A percentile compares a stretch with the other conserved stretches of the same genome.
These are phyloP conservation scores for Jaminaea rosea DNA, from an alignment of 1,284 basidiomycete genomes.

Conservation along the genomic window DNA sequence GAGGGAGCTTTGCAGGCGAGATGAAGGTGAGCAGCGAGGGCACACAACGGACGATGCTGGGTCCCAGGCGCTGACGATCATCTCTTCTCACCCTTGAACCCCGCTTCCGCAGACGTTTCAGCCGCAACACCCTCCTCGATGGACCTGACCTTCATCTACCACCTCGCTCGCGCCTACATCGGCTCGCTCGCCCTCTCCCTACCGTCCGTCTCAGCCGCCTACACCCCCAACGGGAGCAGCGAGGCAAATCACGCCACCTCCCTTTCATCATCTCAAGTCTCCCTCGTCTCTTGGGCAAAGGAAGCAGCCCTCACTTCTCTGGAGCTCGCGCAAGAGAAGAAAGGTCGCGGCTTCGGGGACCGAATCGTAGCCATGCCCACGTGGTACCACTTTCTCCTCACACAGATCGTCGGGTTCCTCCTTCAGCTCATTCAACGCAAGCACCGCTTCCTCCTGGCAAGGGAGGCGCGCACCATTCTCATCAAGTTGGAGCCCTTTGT, in stretches of 20 bases:
- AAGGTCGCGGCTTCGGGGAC: constrained; percentile 24
- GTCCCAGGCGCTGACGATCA: neutral
- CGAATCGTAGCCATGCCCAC: constrained; percentile 26
- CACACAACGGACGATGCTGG: neutral
- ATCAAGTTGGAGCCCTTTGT: constrained; percentile 11
- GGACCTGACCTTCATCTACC: constrained; percentile 9
- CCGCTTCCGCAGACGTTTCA: constrained; percentile 7
- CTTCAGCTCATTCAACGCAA: constrained; percentile 19
- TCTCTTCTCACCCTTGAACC: too few relatives aligned
- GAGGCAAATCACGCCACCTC: neutral
- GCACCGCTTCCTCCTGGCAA: constrained; percentile 21
- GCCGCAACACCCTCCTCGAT: constrained; percentile 7
- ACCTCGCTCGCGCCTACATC: constrained; percentile 8
- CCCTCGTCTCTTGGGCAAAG: constrained; percentile 13
- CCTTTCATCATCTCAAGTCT: neutral
- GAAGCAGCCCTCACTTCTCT: constrained; percentile 26
- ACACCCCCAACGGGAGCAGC: too few relatives aligned
- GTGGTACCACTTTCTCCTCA: constrained; percentile 33
- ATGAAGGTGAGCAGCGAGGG: constrained; percentile 8
- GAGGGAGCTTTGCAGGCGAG: constrained; percentile 1
- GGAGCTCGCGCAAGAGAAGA: constrained; percentile 10
- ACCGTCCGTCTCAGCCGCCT: neutral
- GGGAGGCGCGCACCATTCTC: constrained; percentile 13
- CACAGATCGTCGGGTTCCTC: constrained; percentile 30
- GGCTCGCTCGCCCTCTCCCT: constrained; percentile 10